Percentiles rank a stretch among this genome's conserved stretches.
These are phyloP conservation scores for Tolypocladium sp. DNA, from an alignment of 2,329 filamentous ascomycete species.

Conservation along the genomic window DNA sequence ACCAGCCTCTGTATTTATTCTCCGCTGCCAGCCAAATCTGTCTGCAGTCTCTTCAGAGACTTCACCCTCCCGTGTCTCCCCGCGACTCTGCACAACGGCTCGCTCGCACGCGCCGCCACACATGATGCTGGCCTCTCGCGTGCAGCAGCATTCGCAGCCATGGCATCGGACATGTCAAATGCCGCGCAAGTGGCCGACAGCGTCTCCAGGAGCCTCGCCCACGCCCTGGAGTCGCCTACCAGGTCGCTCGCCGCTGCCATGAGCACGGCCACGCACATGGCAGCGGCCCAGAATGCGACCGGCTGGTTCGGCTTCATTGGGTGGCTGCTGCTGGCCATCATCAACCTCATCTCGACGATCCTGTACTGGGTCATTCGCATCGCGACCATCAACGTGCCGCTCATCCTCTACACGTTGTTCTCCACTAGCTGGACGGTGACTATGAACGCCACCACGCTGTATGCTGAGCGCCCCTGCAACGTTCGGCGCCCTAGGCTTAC, in stretches of 20 bases:
- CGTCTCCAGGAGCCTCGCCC: conserved; percentile 21
- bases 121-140: conserved; percentile 27
- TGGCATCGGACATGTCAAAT: conserved; percentile 31
- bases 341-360: conserved; percentile 48
- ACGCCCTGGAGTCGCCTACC: conserved; percentile 19
- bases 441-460: conserved; percentile 97
- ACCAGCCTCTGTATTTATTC: not conserved
- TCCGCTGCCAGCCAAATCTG: not conserved
- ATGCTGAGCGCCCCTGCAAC: conserved; percentile 23
- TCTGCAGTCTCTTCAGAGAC: not conserved
- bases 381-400: conserved; percentile 79
- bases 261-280: conserved; percentile 22
- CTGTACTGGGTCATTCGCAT: conserved; percentile 78
- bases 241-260: conserved; percentile 28
- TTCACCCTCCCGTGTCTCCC: not conserved
- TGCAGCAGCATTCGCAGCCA: conserved; percentile 22
- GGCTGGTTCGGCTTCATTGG: conserved; percentile 52
- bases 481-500: conserved; percentile 7
- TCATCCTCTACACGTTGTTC: conserved; percentile 80
- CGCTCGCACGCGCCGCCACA: conserved; percentile 9
- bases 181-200: conserved; percentile 22
- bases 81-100: not conserved
- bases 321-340: conserved; percentile 41
- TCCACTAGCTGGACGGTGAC: conserved; percentile 93
- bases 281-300: conserved; percentile 27